Conservation (phyloP, 2,329 filamentous ascomycete species). For the Simplicillium sp. region DNA sequence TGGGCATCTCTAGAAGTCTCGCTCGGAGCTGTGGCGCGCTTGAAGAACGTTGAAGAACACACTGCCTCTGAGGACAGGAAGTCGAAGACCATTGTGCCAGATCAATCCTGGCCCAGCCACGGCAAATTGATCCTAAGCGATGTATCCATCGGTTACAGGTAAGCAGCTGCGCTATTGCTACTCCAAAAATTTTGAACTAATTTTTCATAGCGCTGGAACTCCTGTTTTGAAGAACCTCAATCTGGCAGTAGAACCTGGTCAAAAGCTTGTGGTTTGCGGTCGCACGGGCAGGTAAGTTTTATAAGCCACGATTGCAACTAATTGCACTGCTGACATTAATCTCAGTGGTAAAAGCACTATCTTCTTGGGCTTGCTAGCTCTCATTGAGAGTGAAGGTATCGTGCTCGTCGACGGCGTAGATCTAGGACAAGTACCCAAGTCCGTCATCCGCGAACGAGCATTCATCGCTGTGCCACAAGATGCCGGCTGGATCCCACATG, state of each 20-base stretch:
- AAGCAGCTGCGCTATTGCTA: background rate
- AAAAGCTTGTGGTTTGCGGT: constrained; percentile 15
- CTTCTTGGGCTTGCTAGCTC: constrained; percentile 11
- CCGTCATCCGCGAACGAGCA: constrained; percentile 14
- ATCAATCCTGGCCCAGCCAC: constrained; percentile 10
- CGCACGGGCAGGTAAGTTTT: constrained; percentile 15
- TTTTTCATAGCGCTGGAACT: background rate
- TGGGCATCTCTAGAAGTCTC: constrained; percentile 14
- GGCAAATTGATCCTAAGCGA: constrained; percentile 9
- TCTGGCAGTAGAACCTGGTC: constrained; percentile 8
- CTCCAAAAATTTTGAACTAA: background rate
- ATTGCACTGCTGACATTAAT: constrained; percentile 10
- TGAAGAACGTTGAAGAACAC: constrained; percentile 9
- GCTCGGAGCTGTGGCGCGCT: constrained; percentile 12
- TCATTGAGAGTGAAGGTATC: constrained; percentile 12
- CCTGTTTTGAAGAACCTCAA: constrained; percentile 9
- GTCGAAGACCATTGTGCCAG: constrained; percentile 2
- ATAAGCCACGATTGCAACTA: background rate
- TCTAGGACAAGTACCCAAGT: constrained; percentile 11
- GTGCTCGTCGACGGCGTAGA: constrained; percentile 19
- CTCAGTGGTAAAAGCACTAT: constrained; percentile 15
- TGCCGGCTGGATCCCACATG: constrained; percentile 10
- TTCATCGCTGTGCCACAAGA: constrained; percentile 23
- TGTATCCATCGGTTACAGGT: constrained; percentile 11
- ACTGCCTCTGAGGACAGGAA: constrained; percentile 9